A percentile compares a stretch with the other conserved stretches of the same genome.
Conservation (phyloP, 768 basidiomycete species). For the Tylopilus subfusipes region DNA sequence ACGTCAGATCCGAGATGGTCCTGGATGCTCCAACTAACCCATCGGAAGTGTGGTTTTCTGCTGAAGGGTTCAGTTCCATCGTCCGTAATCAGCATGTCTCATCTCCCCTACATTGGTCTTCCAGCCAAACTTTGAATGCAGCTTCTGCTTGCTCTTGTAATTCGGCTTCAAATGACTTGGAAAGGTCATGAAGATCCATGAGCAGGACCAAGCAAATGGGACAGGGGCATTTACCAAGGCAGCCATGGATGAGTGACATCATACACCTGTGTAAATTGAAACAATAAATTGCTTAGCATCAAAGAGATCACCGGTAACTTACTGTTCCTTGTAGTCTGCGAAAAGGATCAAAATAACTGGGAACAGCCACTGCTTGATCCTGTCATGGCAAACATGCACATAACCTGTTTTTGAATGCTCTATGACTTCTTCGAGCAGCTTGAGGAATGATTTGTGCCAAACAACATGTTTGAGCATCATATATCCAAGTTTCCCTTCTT, state of each 20-base stretch:
- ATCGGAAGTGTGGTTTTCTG: too few relatives aligned
- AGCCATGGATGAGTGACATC: slow-evolving; percentile 38
- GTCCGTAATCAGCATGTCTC: too few relatives aligned
- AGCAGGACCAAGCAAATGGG: slow-evolving; percentile 36
- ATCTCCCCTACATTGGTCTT: too few relatives aligned
- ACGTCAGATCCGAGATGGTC: too few relatives aligned
- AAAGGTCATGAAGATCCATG: slow-evolving; percentile 23
- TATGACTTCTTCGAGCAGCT: slow-evolving; percentile 33
- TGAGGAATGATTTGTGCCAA: slow-evolving; percentile 37
- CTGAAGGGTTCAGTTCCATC: too few relatives aligned
- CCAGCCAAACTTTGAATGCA: too few relatives aligned
- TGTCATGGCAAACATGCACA: slow-evolving; percentile 24
- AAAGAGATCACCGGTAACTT: too few relatives aligned
- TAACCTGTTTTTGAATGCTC: slow-evolving; percentile 20
- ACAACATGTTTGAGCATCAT: slow-evolving; percentile 34
- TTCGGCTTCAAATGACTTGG: too few relatives aligned
- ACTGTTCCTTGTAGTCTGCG: slow-evolving; percentile 48
- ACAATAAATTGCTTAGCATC: too few relatives aligned
- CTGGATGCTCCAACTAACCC: too few relatives aligned
- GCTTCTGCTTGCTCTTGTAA: too few relatives aligned
- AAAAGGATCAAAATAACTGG: slow-evolving; percentile 39
- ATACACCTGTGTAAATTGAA: too few relatives aligned
- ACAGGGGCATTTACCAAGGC: slow-evolving; percentile 32
- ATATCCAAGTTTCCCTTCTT: slow-evolving; percentile 31
- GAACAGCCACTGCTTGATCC: slow-evolving; percentile 27